Conservation (phyloP, 495 filamentous ascomycete genomes). For the Xylaria acuta region DNA sequence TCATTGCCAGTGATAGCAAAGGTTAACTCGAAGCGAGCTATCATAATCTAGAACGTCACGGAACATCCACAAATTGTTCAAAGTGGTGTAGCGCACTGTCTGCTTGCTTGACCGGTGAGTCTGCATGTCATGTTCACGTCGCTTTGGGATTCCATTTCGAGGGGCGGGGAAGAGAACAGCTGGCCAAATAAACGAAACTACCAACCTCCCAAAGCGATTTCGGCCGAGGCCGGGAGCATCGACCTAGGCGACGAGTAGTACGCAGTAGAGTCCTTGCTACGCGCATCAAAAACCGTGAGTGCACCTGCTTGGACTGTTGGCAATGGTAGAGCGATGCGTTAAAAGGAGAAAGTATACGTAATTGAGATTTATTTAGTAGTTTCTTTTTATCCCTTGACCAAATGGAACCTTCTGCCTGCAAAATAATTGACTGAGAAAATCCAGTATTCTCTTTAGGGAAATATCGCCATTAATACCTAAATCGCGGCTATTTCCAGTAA, state of each 20-base stretch:
- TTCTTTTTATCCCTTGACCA: not conserved
- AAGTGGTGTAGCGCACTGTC: conserved; percentile 19
- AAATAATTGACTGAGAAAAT: not conserved
- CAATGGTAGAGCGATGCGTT: not conserved
- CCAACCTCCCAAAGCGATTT: conserved; percentile 15
- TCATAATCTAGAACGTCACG: conserved; percentile 4
- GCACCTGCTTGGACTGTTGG: not conserved
- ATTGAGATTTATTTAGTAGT: not conserved
- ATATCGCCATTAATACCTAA: not conserved
- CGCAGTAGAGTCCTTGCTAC: not conserved
- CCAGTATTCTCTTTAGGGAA: not conserved
- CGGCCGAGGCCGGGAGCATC: conserved; percentile 23
- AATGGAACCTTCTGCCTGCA: too few relatives aligned
- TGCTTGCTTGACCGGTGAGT: conserved; percentile 26
- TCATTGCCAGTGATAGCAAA: not conserved
- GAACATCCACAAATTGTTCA: not conserved
- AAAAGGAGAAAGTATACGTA: not conserved
- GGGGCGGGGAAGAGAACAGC: conserved; percentile 24
- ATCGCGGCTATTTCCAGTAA: not conserved
- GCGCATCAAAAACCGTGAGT: not conserved
- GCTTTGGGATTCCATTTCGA: conserved; percentile 13
- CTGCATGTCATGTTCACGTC: conserved; percentile 30
- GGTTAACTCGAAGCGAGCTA: not conserved
- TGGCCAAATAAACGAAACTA: conserved; percentile 20
- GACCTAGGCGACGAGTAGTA: not conserved